These are phyloP conservation scores for Debaryomyces maramus DNA, from an alignment of 805 yeast species.

Conservation along the genomic window DNA sequence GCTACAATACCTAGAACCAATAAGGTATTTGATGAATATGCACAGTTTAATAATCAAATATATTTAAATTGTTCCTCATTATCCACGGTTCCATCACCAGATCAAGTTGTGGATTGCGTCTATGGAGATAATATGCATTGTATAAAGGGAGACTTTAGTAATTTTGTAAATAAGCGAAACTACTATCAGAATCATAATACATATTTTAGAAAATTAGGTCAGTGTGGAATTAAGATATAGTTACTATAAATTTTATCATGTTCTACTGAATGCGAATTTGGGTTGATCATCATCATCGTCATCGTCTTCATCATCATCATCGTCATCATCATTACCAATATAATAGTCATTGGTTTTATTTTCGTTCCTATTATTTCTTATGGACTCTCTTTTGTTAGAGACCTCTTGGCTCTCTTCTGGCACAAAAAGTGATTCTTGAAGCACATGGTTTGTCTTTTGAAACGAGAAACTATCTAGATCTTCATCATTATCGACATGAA, in stretches of 20 bases:
- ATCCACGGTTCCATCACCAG: constrained; percentile 22
- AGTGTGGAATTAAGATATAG: constrained; percentile 23
- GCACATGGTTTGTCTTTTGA: background rate
- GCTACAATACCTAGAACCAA: constrained; percentile 30
- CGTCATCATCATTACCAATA: constrained; percentile 5
- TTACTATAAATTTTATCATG: background rate
- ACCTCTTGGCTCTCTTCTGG: constrained; percentile 4
- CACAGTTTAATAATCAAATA: constrained; percentile 38
- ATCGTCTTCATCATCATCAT: constrained; percentile 25
- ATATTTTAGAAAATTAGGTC: constrained; percentile 38
- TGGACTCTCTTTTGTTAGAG: too few species aligned
- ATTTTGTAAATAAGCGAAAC: constrained; percentile 12
- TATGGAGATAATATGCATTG: constrained; percentile 28
- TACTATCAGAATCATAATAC: constrained; percentile 36
- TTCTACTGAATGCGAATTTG: constrained; percentile 31
- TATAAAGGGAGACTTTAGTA: constrained; percentile 29
- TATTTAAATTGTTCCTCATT: constrained; percentile 33
- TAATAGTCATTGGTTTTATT: background rate
- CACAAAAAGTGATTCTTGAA: background rate
- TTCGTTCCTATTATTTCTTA: background rate
- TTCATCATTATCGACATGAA: background rate
- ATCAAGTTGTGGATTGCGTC: constrained; percentile 35
- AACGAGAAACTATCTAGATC: constrained; percentile 1
- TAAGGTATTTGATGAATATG: constrained; percentile 21
- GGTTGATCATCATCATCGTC: constrained; percentile 34